Evolutionary conservation across 768 basidiomycete genomes (phyloP), one percentile per base, ranked within the genome.

Genomic region (Candolleomyces efflorescens): DNA sequence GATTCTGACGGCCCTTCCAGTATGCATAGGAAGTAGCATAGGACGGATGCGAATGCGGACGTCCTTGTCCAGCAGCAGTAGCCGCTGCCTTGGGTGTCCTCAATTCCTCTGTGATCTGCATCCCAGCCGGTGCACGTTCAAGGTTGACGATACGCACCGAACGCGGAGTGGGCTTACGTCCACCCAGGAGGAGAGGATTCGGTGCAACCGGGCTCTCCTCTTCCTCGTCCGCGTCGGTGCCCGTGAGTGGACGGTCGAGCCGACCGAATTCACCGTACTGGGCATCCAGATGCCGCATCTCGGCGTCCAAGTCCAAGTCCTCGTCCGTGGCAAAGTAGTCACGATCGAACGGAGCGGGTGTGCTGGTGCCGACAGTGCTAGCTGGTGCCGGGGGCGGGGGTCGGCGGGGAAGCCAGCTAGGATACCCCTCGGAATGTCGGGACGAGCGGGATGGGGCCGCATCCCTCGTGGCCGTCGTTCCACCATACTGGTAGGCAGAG

Each of bases 71-170:
- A 38, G 73, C 74, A 41, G 53, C 24, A 24, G 52, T 59, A 24
- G 44, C 53, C n/a, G n/a, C n/a, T 38, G 69, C 68, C 53, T 77
- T 75, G 68, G 73, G 43, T 47, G 62, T 37, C 61, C 64, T 22
- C 45, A 36, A 44, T 17, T 56, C 53, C 23, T 54, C 65, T 18
- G 67, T 71, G 18, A 73, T 69, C 32, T 32, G 32, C 32, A 32
- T 32, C 15, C 69, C 67, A 24, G 79, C 32, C 32, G 32, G 32
- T 32, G 32, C 72, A 56, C 86, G 79, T 62, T 85, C 82, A 50
- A 90, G 71, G 60, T 82, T 87, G 63, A 92, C 87, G 56, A 93
- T 90, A 60, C 91, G 84, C 15, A 93, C 87, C 1, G 89, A 90
- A 26, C 90, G 85, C 20, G 89, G 87, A 0, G 89, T 90, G 0